Percentiles rank a stretch among this genome's conserved stretches.
Evolutionary conservation across 306 rosid species (phyloP).

Genomic region (Corylus americana): DNA sequence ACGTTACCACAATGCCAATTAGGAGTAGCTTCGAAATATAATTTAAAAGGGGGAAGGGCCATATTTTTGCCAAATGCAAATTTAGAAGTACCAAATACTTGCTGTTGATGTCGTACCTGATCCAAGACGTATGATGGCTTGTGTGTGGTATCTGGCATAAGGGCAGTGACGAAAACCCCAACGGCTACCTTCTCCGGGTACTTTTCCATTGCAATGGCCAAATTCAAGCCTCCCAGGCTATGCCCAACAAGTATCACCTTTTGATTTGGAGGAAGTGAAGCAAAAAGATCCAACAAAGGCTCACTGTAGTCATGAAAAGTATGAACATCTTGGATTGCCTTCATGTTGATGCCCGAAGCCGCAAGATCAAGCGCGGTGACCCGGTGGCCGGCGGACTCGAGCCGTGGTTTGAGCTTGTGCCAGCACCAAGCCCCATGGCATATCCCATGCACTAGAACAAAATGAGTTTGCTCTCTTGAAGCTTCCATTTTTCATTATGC

Average conservation of each 20-base stretch:
- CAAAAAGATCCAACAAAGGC: slow-evolving; percentile 56
- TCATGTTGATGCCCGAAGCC: slow-evolving; percentile 52
- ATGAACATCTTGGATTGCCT: slow-evolving; percentile 44
- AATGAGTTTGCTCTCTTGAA: slow-evolving; percentile 29
- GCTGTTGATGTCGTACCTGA: slow-evolving; percentile 30
- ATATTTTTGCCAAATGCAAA: too few relatives aligned
- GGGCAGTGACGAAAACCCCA: slow-evolving; percentile 66
- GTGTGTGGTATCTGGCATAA: slow-evolving; percentile 53
- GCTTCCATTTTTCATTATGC: neutral
- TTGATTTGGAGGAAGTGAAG: slow-evolving; percentile 36
- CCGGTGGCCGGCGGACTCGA: slow-evolving; percentile 48
- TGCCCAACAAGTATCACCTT: slow-evolving; percentile 74
- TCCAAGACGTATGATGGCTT: slow-evolving; percentile 49
- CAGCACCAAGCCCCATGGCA: slow-evolving; percentile 78
- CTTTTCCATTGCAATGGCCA: slow-evolving; percentile 68
- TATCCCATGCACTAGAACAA: slow-evolving; percentile 71
- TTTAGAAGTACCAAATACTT: too few relatives aligned
- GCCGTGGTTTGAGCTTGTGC: slow-evolving; percentile 61
- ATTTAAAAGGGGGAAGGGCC: too few relatives aligned
- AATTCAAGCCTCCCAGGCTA: slow-evolving; percentile 64
- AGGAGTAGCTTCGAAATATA: too few relatives aligned
- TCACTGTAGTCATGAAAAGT: slow-evolving; percentile 41
- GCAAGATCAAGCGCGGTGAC: slow-evolving; percentile 55
- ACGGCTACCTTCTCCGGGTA: slow-evolving; percentile 49
- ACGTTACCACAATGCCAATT: too few relatives aligned